Conservation (phyloP, 2,329 filamentous ascomycete genomes). For the Phyllosticta citribraziliensis region DNA sequence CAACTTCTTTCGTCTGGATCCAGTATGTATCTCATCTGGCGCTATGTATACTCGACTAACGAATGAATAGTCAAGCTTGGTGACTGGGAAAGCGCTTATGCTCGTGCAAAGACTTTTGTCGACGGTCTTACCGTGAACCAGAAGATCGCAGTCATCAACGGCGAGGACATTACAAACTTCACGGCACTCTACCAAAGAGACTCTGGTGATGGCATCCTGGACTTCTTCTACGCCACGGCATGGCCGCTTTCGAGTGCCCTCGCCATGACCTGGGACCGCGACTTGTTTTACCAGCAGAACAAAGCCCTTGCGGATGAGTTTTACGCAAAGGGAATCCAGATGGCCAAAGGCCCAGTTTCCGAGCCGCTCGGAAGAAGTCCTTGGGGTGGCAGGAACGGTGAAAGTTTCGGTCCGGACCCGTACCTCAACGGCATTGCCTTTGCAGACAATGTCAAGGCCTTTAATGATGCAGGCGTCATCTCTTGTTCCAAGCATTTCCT, state of each 20-base stretch:
- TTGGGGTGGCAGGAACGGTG: constrained; percentile 8
- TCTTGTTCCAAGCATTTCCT: constrained; percentile 56
- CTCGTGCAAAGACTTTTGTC: constrained; percentile 3
- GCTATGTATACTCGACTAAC: no score
- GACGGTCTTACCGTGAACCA: constrained; percentile 2
- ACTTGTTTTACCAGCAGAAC: constrained; percentile 3
- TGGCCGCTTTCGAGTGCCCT: constrained; percentile 3
- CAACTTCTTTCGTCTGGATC: no score
- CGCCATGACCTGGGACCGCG: constrained; percentile 10
- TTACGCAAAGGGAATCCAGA: constrained; percentile 6
- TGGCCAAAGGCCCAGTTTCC: constrained; percentile 7
- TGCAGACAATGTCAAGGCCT: constrained; percentile 3
- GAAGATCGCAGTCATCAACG: constrained; percentile 6
- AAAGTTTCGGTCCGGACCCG: constrained; percentile 1
- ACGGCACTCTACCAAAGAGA: constrained; percentile 9
- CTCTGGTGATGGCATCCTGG: constrained; percentile 6
- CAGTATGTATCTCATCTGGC: no score
- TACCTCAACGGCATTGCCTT: constrained; percentile 9
- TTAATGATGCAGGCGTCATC: constrained; percentile 48
- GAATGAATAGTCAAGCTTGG: constrained; percentile 4
- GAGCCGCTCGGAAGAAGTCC: constrained; percentile 7
- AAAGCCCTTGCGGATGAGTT: constrained; percentile 7
- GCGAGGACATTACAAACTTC: constrained; percentile 7
- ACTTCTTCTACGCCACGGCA: constrained; percentile 6
- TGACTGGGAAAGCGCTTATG: constrained; percentile 7